Conservation (phyloP, 2,329 filamentous ascomycete species). For the Claviceps maximensis region DNA sequence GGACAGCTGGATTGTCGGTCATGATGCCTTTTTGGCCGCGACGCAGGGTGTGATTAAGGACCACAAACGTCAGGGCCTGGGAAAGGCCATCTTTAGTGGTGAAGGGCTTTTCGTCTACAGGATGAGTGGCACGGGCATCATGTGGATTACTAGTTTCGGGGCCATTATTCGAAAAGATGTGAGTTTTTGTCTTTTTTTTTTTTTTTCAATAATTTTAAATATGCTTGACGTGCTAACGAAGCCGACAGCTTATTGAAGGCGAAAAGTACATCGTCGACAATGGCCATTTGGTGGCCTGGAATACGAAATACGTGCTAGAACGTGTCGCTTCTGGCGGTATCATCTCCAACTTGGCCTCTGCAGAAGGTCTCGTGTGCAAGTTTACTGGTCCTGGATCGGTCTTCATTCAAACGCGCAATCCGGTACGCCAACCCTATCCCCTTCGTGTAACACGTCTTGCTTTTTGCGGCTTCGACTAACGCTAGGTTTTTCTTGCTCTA, state of each 20-base stretch:
- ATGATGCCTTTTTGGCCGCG: constrained; percentile 72
- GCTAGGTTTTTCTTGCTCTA: constrained; percentile 2
- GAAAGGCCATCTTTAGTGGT: constrained; percentile 87
- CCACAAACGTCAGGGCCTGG: constrained; percentile 71
- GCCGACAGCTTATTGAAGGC: constrained; percentile 39
- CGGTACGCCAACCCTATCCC: constrained; percentile 25
- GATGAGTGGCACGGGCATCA: constrained; percentile 63
- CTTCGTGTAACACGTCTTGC: no score
- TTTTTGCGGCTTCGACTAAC: background rate
- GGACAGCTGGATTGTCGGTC: constrained; percentile 72
- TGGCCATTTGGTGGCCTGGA: constrained; percentile 91
- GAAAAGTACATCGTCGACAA: constrained; percentile 92
- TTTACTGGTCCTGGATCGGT: constrained; percentile 86
- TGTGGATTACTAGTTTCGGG: constrained; percentile 89
- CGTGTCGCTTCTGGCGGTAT: constrained; percentile 82
- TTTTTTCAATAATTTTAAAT: background rate
- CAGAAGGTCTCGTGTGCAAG: constrained; percentile 86
- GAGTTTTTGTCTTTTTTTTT: constrained; percentile 10
- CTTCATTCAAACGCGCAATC: constrained; percentile 85
- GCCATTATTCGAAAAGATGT: constrained; percentile 93
- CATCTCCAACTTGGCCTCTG: constrained; percentile 71
- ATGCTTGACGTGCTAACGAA: background rate
- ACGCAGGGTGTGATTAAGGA: constrained; percentile 84
- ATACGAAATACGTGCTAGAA: constrained; percentile 85
- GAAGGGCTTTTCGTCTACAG: constrained; percentile 88